Evolutionary conservation across 169 alveolate species (phyloP).

Genomic region (Plasmodium gallinaceum): DNA sequence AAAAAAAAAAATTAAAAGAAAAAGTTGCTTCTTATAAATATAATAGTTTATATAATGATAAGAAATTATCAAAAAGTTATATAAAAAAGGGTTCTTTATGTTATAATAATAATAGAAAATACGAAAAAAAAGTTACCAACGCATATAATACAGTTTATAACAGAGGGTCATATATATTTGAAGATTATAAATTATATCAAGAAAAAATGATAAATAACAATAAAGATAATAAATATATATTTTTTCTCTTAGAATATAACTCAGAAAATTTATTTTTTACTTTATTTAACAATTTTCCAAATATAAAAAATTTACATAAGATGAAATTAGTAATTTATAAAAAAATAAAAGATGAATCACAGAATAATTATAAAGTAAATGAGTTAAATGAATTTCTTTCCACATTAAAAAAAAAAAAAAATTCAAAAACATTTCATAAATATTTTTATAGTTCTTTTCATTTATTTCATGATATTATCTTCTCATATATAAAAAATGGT

Average conservation of each 20-base stretch:
- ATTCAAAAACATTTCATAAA: slow-evolving; percentile 23
- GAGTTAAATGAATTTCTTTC: slow-evolving; percentile 8
- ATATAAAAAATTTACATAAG: slow-evolving; percentile 26
- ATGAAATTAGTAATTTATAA: slow-evolving; percentile 20
- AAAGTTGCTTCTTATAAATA: neutral
- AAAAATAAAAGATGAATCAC: neutral
- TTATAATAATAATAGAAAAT: neutral
- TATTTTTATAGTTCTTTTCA: slow-evolving; percentile 33
- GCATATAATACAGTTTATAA: neutral
- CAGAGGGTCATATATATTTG: neutral
- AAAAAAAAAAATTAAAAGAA: slow-evolving; percentile 16
- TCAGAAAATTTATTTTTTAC: slow-evolving; percentile 44
- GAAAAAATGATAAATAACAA: slow-evolving; percentile 23
- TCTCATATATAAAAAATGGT: neutral
- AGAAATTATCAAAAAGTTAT: neutral
- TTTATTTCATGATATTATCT: slow-evolving; percentile 18
- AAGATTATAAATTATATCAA: slow-evolving; percentile 22
- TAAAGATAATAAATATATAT: slow-evolving; percentile 24
- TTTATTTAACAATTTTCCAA: slow-evolving; percentile 36
- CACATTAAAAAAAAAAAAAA: slow-evolving; percentile 5
- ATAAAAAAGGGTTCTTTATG: neutral
- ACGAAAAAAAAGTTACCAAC: neutral
- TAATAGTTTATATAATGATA: neutral
- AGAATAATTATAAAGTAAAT: neutral
- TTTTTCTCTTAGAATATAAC: slow-evolving; percentile 33